A percentile compares a stretch with the other conserved stretches of the same genome.
Evolutionary conservation across 169 alveolate genomes (phyloP).

Genomic region (Eimeria praecox): DNA sequence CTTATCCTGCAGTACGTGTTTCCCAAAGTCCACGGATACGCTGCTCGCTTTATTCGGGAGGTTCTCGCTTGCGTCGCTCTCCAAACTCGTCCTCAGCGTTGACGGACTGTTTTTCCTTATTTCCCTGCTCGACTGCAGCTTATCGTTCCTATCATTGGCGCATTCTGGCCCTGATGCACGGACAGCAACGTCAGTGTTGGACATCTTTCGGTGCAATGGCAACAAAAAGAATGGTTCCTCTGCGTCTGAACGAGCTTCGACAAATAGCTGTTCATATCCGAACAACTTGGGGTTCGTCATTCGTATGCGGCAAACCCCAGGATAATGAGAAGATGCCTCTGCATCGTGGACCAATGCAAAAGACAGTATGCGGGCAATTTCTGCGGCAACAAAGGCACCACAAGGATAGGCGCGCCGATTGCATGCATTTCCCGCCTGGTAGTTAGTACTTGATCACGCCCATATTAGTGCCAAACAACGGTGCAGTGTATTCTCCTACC

Average conservation of each 20-base stretch:
- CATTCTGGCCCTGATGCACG: not conserved
- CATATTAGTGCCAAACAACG: not conserved
- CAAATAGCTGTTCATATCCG: conserved; percentile 71
- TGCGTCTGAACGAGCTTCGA: conserved; percentile 81
- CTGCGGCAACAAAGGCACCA: conserved; percentile 39
- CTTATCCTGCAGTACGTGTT: not conserved
- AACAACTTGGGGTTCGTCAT: conserved; percentile 79
- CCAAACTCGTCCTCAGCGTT: not conserved
- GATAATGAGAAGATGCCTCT: not conserved
- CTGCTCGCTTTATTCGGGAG: not conserved
- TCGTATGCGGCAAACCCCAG: conserved; percentile 69
- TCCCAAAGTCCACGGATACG: not conserved
- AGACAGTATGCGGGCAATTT: conserved; percentile 78
- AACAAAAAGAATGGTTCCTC: conserved; percentile 67
- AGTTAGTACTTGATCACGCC: not conserved
- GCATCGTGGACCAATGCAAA: conserved; percentile 72
- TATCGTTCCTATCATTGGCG: not conserved
- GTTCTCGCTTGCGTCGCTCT: too few relatives aligned
- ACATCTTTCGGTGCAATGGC: conserved; percentile 3
- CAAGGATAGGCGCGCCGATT: not conserved
- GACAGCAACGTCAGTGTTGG: not conserved
- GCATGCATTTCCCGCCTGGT: not conserved
- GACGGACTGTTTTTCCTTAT: not conserved
- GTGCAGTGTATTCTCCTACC: conserved; percentile 56
- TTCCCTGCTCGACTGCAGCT: not conserved